Evolutionary conservation across 129 eudicot genomes (phyloP).

Genomic region (Solidago caesia): DNA sequence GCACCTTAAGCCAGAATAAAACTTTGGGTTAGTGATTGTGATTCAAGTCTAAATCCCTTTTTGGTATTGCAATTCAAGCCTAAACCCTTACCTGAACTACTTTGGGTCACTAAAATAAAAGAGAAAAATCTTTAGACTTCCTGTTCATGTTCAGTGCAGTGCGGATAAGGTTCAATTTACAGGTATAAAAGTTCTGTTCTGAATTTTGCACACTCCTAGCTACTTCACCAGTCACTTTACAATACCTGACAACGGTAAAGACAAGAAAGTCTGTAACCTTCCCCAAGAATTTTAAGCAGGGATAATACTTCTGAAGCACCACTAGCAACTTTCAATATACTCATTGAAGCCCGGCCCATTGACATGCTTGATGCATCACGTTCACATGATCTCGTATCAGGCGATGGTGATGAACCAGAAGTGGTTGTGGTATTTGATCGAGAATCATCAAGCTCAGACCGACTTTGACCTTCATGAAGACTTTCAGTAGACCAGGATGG

Average conservation of each 20-base stretch:
- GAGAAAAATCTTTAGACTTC: background rate
- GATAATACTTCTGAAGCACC: conserved; percentile 73
- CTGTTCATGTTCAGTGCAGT: background rate
- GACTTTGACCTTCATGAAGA: conserved; percentile 21
- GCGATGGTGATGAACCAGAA: conserved; percentile 54
- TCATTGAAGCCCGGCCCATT: conserved; percentile 36
- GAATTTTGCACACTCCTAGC: background rate
- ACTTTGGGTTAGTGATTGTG: background rate
- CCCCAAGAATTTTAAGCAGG: conserved; percentile 72
- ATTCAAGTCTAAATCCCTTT: background rate
- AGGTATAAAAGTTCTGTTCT: background rate
- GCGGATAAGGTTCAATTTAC: background rate
- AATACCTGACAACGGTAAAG: conserved; percentile 83
- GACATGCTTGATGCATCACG: conserved; percentile 47
- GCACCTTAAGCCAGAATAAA: background rate
- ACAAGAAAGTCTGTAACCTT: conserved; percentile 90
- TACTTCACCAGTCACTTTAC: conserved; percentile 18
- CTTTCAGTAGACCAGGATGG: conserved; percentile 65
- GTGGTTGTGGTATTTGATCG: conserved; percentile 41
- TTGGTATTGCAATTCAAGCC: background rate
- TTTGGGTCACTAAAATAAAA: background rate
- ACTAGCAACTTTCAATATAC: conserved; percentile 44
- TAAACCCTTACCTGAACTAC: background rate
- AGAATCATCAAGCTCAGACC: conserved; percentile 67
- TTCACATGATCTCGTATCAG: conserved; percentile 61